These are phyloP conservation scores for Liriodendron chinense DNA, from an alignment of 164 flowering plant species.

Conservation along the genomic window DNA sequence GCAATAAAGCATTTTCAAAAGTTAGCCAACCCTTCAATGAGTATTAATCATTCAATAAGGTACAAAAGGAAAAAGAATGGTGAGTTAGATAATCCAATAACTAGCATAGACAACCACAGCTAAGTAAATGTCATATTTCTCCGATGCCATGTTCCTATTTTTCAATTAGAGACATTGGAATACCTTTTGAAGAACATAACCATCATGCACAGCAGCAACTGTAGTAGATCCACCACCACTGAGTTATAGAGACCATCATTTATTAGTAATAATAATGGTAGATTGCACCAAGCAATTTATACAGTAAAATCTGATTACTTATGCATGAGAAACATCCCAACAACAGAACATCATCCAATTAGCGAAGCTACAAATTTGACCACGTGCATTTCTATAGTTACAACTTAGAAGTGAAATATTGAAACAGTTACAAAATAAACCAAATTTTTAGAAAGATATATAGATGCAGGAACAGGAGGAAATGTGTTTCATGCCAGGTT, in stretches of 20 bases:
- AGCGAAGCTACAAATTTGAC: no score
- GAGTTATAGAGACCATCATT: slow-evolving; percentile 9
- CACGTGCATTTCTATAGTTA: no score
- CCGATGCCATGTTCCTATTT: not conserved
- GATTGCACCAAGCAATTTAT: not conserved
- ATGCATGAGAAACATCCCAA: not conserved
- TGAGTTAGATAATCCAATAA: not conserved
- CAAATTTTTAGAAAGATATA: no score
- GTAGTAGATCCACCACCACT: slow-evolving; percentile 99
- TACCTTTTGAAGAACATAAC: slow-evolving; percentile 98
- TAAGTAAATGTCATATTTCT: not conserved
- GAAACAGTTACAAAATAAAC: not conserved
- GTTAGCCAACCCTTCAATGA: not conserved
- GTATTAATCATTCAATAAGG: not conserved
- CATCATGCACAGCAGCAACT: slow-evolving; percentile 93
- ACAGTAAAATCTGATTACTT: not conserved
- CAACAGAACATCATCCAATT: no score
- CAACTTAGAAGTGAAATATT: not conserved
- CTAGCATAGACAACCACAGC: not conserved
- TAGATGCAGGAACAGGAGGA: no score
- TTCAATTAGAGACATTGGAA: not conserved
- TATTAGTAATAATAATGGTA: slow-evolving; percentile 4
- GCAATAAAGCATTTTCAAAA: not conserved
- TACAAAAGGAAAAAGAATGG: not conserved
- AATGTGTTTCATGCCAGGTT: no score